Evolutionary conservation across 768 basidiomycete species (phyloP).

Genomic region (Pilatotrama ljubarskyi): DNA sequence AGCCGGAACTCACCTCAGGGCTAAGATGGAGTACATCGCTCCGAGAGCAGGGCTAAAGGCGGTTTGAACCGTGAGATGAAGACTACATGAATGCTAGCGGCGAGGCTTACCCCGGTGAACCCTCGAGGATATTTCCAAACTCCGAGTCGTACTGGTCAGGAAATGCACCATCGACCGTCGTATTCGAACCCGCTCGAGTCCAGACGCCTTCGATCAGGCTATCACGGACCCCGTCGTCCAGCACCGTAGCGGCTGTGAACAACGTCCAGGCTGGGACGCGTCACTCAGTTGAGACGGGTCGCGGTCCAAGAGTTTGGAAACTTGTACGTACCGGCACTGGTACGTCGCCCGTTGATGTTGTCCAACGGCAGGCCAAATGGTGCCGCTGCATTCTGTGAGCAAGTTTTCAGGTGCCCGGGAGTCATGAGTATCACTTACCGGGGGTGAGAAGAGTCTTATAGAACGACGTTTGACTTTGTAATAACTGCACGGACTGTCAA

Average conservation of each 20-base stretch:
- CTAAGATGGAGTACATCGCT: conserved; percentile 16
- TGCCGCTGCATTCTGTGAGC: background rate
- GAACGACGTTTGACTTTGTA: conserved; percentile 8
- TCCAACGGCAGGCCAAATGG: conserved; percentile 8
- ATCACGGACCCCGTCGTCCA: conserved; percentile 13
- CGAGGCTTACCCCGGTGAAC: conserved; percentile 6
- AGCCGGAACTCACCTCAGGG: conserved; percentile 10
- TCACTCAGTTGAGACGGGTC: background rate
- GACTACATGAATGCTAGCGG: too few relatives aligned
- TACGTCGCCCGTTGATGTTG: background rate
- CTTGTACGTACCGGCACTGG: conserved; percentile 4
- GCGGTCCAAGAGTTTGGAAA: too few relatives aligned
- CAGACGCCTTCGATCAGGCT: conserved; percentile 5
- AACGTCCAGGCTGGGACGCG: conserved; percentile 14
- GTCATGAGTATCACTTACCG: too few relatives aligned
- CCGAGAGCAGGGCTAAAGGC: conserved; percentile 15
- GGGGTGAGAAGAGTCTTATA: conserved; percentile 5
- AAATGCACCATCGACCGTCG: conserved; percentile 5
- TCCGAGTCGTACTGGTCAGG: conserved; percentile 1
- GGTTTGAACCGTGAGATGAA: too few relatives aligned
- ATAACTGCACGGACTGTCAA: background rate
- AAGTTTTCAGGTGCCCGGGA: background rate
- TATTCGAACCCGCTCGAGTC: conserved; percentile 3
- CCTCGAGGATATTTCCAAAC: background rate
- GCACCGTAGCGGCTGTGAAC: conserved; percentile 16